Evolutionary conservation across 225 moss, liverwort and hornwort species (phyloP).

Genomic region (Lunularia cruciata): DNA sequence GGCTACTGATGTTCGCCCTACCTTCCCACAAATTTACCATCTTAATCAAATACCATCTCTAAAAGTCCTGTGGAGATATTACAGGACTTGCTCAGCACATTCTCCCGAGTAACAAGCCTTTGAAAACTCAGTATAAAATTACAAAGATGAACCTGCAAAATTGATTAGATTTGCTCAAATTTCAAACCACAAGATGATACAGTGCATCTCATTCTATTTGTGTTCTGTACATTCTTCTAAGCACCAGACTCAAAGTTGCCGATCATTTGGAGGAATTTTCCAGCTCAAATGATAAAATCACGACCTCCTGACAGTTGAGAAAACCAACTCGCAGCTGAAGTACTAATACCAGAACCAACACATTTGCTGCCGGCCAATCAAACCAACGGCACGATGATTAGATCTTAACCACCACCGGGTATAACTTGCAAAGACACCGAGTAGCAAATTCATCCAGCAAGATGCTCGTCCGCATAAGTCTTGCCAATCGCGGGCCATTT

Average conservation of each 20-base stretch:
- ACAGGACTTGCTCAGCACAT: background rate
- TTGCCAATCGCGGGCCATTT: background rate
- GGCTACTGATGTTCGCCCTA: no score
- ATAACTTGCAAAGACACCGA: conserved; percentile 1
- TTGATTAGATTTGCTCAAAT: conserved; percentile 32
- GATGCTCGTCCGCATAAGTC: background rate
- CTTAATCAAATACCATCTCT: background rate
- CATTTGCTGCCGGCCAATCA: conserved; percentile 1
- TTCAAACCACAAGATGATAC: conserved; percentile 27
- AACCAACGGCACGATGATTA: conserved; percentile 1
- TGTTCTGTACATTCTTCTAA: conserved; percentile 21
- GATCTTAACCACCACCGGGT: conserved; percentile 11
- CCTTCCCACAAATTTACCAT: no score
- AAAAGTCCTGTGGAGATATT: background rate
- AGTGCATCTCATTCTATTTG: conserved; percentile 26
- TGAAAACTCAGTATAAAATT: conserved; percentile 15
- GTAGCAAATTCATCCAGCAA: conserved; percentile 5
- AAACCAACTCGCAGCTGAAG: conserved; percentile 15
- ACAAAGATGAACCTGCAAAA: conserved; percentile 37
- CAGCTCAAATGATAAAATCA: conserved; percentile 7
- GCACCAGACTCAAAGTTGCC: conserved; percentile 23
- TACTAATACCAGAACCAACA: conserved; percentile 5
- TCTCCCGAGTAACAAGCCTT: conserved; percentile 11
- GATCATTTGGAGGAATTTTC: conserved; percentile 22
- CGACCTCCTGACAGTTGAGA: conserved; percentile 15